phyloP scores from a whole-genome alignment of 441 rosid genomes.

The Bocquillonia castaneifolia region DNA sequence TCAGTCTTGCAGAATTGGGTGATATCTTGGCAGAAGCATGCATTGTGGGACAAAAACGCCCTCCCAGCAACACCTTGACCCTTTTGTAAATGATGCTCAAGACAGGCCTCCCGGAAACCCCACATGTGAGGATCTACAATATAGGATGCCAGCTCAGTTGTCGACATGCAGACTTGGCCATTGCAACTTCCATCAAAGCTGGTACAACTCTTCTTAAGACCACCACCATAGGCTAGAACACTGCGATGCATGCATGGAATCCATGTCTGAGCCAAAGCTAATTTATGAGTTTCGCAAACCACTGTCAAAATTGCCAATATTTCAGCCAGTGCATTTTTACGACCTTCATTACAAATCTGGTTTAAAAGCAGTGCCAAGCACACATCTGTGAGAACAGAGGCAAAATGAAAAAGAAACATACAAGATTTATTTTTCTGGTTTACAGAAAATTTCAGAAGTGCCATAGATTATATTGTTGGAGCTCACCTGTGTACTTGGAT shows the following conservation, averaged over 20 bases:
- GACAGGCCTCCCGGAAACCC: slow-evolving; percentile 90
- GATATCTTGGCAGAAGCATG: slow-evolving; percentile 68
- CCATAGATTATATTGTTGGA: background rate
- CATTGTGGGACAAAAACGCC: slow-evolving; percentile 64
- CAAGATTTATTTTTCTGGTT: slow-evolving; percentile 31
- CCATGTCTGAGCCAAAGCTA: slow-evolving; percentile 97
- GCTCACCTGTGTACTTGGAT: slow-evolving; percentile 64
- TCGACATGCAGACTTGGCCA: slow-evolving; percentile 87
- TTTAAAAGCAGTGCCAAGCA: slow-evolving; percentile 40
- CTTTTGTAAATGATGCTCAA: slow-evolving; percentile 85
- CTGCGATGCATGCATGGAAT: slow-evolving; percentile 88
- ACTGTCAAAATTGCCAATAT: slow-evolving; percentile 81
- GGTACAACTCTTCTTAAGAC: slow-evolving; percentile 75
- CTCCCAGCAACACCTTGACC: slow-evolving; percentile 93
- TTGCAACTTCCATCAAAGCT: slow-evolving; percentile 87
- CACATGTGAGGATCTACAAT: slow-evolving; percentile 81
- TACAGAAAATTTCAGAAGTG: slow-evolving; percentile 18
- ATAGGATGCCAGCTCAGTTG: slow-evolving; percentile 76
- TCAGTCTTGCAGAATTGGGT: slow-evolving; percentile 74
- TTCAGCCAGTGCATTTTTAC: slow-evolving; percentile 81
- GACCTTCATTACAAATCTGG: slow-evolving; percentile 90
- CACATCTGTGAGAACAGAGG: slow-evolving; percentile 40
- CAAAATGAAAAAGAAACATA: slow-evolving; percentile 35
- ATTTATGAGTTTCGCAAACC: slow-evolving; percentile 71
- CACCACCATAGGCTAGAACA: slow-evolving; percentile 79